Percentiles rank a stretch among this genome's conserved stretches.
Conservation (phyloP, 768 basidiomycete genomes). For the Russula sp. region DNA sequence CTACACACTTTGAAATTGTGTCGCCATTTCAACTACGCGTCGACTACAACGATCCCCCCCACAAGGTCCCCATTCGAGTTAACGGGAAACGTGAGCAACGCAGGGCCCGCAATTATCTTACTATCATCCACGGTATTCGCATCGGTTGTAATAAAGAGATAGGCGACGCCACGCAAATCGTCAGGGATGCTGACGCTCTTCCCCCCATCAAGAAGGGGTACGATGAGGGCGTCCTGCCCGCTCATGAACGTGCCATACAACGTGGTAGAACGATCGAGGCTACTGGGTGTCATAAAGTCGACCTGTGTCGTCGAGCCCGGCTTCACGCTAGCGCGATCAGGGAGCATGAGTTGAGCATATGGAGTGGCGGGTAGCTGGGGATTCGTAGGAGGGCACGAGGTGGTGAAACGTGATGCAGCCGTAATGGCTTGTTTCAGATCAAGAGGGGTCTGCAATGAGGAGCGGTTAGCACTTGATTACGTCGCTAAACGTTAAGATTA, state of each 20-base stretch:
- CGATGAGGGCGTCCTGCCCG: conserved; percentile 16
- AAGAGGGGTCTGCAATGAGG: conserved; percentile 33
- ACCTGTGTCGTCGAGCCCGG: conserved; percentile 16
- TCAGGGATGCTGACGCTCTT: conserved; percentile 13
- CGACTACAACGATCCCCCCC: background rate
- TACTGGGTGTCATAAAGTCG: background rate
- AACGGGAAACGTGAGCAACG: conserved; percentile 19
- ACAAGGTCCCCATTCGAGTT: conserved; percentile 3
- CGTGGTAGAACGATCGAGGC: background rate
- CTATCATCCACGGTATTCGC: conserved; percentile 11
- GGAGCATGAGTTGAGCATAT: conserved; percentile 42
- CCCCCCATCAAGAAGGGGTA: conserved; percentile 11
- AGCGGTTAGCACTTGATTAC: conserved; percentile 29
- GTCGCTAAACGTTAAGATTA: conserved; percentile 20
- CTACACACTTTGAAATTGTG: background rate
- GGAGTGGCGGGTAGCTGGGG: conserved; percentile 41
- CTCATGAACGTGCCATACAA: conserved; percentile 20
- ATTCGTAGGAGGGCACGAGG: conserved; percentile 46
- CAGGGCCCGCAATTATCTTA: conserved; percentile 19
- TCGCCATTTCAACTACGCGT: background rate
- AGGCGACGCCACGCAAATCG: conserved; percentile 12
- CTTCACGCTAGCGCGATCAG: conserved; percentile 10
- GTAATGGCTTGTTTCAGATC: conserved; percentile 36
- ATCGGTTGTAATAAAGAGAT: conserved; percentile 14
- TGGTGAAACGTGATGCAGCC: conserved; percentile 39